These are phyloP conservation scores for Saccharomycopsis hybrid DNA, from an alignment of 1,139 yeast species.

Conservation along the genomic window DNA sequence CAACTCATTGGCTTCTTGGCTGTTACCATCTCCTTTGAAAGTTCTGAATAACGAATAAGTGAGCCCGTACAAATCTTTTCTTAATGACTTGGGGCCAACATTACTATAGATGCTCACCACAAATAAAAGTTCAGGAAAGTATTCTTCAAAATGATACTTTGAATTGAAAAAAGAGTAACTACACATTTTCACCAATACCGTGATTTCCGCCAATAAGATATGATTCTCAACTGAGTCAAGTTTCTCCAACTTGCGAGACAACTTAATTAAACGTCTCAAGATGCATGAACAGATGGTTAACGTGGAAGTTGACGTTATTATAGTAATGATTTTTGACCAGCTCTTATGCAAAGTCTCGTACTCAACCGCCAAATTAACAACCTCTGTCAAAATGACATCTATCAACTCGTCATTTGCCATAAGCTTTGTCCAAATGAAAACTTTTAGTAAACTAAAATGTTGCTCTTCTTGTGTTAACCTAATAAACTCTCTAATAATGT, in stretches of 20 bases:
- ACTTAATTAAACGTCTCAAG: slow-evolving; percentile 41
- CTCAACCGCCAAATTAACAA: slow-evolving; percentile 67
- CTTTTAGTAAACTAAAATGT: slow-evolving; percentile 42
- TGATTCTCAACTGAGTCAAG: slow-evolving; percentile 39
- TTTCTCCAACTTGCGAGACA: slow-evolving; percentile 46
- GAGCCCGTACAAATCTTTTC: slow-evolving; percentile 58
- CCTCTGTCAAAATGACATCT: slow-evolving; percentile 62
- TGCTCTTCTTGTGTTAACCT: slow-evolving; percentile 42
- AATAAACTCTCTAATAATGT: slow-evolving; percentile 57
- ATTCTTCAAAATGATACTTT: slow-evolving; percentile 54
- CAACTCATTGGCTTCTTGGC: slow-evolving; percentile 39
- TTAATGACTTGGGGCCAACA: slow-evolving; percentile 62
- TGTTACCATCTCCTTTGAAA: slow-evolving; percentile 40
- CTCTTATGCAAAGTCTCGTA: slow-evolving; percentile 65
- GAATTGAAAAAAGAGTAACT: slow-evolving; percentile 71
- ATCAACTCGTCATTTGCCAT: slow-evolving; percentile 56
- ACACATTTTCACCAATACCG: slow-evolving; percentile 59
- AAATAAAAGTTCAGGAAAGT: slow-evolving; percentile 66
- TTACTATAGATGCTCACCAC: slow-evolving; percentile 67
- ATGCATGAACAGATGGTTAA: slow-evolving; percentile 66
- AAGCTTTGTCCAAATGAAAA: slow-evolving; percentile 65
- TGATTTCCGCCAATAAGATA: slow-evolving; percentile 68
- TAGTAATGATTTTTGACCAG: slow-evolving; percentile 57
- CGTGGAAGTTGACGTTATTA: slow-evolving; percentile 60
- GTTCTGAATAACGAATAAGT: slow-evolving; percentile 65